Evolutionary conservation across 1,139 yeast genomes (phyloP), one percentile per base, ranked within the genome.

Genomic region (Suhomyces kunorum): DNA sequence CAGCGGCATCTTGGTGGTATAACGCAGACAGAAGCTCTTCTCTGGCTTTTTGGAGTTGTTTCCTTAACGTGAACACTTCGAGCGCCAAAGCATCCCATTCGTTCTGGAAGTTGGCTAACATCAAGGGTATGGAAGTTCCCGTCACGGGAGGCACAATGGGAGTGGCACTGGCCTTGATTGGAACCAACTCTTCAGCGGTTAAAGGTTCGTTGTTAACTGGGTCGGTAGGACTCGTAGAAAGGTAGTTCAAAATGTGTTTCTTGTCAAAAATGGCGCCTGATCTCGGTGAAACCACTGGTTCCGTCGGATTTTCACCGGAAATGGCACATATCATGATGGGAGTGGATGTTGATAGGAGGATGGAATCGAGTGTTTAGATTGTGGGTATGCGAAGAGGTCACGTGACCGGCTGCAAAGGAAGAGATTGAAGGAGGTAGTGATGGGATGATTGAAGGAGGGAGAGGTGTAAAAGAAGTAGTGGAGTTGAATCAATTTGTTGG

Each of bases 41-140:
- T 46, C 85, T 74, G 2, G 92, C 75, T 25, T 69, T 68, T 36
- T 73, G 77, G 35, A 90, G 68, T 51, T 84, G 90, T 56, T 86
- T 86, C 47, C 94, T 72, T 45, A 90, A 65, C 23, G 83, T 76
- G 55, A 87, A 89, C 32, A 85, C 73, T 56, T 92, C 98, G 41
- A 90, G 66, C 26, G 94, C 88, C 44, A 87, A 61, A 0, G 96
- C 78, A 56, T 92, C 97, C 90, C 95, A 90, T 58, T 90, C 96
- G 44, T 81, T 80, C 58, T 89, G 97, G 48, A 90, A 79, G 1
- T 84, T 70, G 1, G 87, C 69, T 36, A 90, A 67, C 48, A 90
- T 62, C 8, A 86, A 71, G 0, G 98, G 98, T 25, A 90, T 86
- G 4, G 95, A 86, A 16, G 81, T 77, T 43, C 74, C 62, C 0